Percentiles rank a stretch among this genome's conserved stretches.
Evolutionary conservation across 768 basidiomycete species (phyloP).

Genomic region (Boletus subparvulus): DNA sequence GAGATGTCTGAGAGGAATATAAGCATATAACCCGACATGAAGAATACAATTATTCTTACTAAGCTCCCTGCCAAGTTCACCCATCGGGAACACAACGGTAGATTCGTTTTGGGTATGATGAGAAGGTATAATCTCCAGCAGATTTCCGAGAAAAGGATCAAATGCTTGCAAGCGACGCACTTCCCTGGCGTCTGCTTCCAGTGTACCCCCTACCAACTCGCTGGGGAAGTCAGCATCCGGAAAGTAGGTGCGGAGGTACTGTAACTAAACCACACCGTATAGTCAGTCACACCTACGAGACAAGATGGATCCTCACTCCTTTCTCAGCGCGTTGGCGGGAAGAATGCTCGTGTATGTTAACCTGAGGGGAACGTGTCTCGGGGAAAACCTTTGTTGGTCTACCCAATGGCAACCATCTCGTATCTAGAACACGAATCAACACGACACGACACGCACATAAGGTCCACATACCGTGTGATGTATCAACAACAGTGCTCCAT

Average conservation of each 20-base stretch:
- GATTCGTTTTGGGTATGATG: constrained; percentile 25
- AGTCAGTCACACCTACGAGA: background rate
- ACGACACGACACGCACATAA: background rate
- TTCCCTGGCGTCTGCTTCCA: constrained; percentile 45
- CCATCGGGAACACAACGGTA: constrained; percentile 61
- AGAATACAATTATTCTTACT: constrained; percentile 44
- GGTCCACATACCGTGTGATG: constrained; percentile 23
- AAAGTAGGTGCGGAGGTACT: constrained; percentile 66
- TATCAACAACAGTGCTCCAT: constrained; percentile 50
- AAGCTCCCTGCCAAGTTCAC: constrained; percentile 55
- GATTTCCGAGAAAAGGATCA: constrained; percentile 58
- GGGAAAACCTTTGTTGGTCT: constrained; percentile 53
- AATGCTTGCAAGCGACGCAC: constrained; percentile 40
- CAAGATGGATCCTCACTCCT: constrained; percentile 46
- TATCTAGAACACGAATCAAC: constrained; percentile 25
- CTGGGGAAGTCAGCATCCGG: constrained; percentile 74
- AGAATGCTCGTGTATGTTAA: constrained; percentile 32
- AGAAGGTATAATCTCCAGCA: constrained; percentile 44
- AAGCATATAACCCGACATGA: background rate
- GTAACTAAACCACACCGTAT: constrained; percentile 46
- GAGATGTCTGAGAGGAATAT: constrained; percentile 47
- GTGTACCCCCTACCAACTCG: constrained; percentile 60
- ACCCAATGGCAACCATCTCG: constrained; percentile 33
- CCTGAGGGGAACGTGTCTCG: constrained; percentile 44
- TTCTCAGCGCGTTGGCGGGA: constrained; percentile 59